phyloP scores from a whole-genome alignment of 2,329 filamentous ascomycete species.

The Colletotrichum tofieldiae region DNA sequence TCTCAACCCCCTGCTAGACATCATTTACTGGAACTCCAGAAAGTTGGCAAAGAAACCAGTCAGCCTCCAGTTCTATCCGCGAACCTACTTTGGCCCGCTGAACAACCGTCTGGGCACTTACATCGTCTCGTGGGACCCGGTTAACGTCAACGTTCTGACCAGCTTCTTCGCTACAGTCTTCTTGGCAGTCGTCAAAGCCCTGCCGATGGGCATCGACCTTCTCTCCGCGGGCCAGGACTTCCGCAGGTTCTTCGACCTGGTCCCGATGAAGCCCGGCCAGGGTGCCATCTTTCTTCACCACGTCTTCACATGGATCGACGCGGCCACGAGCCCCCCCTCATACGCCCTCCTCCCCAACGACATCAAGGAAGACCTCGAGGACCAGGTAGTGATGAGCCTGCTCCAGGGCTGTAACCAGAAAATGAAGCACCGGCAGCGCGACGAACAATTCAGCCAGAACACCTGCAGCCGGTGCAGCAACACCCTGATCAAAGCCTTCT shows the following conservation, averaged over 20 bases:
- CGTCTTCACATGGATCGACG: slow-evolving; percentile 23
- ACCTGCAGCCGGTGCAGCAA: slow-evolving; percentile 20
- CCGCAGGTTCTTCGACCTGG: slow-evolving; percentile 28
- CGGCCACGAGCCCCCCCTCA: neutral
- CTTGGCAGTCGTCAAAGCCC: slow-evolving; percentile 32
- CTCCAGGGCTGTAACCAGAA: slow-evolving; percentile 10
- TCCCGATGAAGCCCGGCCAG: slow-evolving; percentile 38
- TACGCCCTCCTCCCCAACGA: neutral
- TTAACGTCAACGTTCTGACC: neutral
- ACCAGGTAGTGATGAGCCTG: slow-evolving; percentile 35
- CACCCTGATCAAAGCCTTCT: slow-evolving; percentile 7
- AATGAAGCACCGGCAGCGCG: neutral
- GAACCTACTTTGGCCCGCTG: slow-evolving; percentile 12
- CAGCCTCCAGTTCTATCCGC: slow-evolving; percentile 35
- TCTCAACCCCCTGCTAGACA: slow-evolving; percentile 44
- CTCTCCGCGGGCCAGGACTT: slow-evolving; percentile 8
- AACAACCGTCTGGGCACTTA: slow-evolving; percentile 21
- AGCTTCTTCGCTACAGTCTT: slow-evolving; percentile 25
- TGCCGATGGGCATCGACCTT: slow-evolving; percentile 35
- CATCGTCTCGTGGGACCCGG: slow-evolving; percentile 33
- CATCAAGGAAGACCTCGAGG: neutral
- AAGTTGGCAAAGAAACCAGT: slow-evolving; percentile 42
- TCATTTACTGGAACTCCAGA: slow-evolving; percentile 43
- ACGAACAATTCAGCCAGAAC: neutral
- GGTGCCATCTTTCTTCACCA: slow-evolving; percentile 27